Conservation (phyloP, 371 early-diverging fungal species). For the Mucor irregularis region DNA sequence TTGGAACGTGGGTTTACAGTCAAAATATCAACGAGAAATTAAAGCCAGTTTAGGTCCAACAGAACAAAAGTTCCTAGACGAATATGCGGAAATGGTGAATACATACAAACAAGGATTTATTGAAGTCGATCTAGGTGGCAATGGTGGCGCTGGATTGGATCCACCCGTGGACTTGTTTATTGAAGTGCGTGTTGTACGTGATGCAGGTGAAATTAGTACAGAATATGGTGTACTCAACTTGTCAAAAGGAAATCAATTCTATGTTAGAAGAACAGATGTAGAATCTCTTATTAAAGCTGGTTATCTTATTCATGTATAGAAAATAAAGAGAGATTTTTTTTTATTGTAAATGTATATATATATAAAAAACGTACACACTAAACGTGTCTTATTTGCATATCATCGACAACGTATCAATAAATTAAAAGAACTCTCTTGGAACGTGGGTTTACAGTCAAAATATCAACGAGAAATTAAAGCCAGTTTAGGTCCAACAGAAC, state of each 20-base stretch:
- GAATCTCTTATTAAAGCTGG: slow-evolving; percentile 87
- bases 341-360: neutral
- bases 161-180: slow-evolving; percentile 90
- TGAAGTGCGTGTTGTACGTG: slow-evolving; percentile 83
- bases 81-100: slow-evolving; percentile 63
- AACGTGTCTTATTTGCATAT: slow-evolving; percentile 89
- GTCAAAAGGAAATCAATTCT: slow-evolving; percentile 78
- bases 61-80: slow-evolving; percentile 67
- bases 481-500: slow-evolving; percentile 66
- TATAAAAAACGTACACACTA: slow-evolving; percentile 26
- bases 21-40: slow-evolving; percentile 40
- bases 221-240: slow-evolving; percentile 78
- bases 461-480: slow-evolving; percentile 43
- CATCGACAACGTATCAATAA: slow-evolving; percentile 74
- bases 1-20: slow-evolving; percentile 70
- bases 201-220: slow-evolving; percentile 87
- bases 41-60: slow-evolving; percentile 55
- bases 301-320: slow-evolving; percentile 66
- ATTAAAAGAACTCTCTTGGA: slow-evolving; percentile 78
- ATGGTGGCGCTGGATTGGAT: slow-evolving; percentile 66
- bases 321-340: too few relatives aligned
- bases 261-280: slow-evolving; percentile 83
- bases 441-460: slow-evolving; percentile 52
- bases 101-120: slow-evolving; percentile 65
- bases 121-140: slow-evolving; percentile 76